Conservation (phyloP, 441 rosid genomes). For the Pelargonium fulgidum region DNA sequence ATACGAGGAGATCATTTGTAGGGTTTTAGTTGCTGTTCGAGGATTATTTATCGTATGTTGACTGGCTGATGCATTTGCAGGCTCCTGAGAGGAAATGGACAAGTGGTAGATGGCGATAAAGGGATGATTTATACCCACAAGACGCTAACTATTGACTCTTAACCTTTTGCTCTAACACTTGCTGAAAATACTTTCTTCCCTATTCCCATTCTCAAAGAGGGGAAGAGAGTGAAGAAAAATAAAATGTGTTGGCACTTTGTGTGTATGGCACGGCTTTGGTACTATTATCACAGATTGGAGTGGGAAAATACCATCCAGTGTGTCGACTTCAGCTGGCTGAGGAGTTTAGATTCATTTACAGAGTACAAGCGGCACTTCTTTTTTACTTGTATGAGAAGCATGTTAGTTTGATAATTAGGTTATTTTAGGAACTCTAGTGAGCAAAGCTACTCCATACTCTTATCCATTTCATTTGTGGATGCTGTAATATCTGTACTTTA, state of each 20-base stretch:
- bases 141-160: slow-evolving; percentile 35
- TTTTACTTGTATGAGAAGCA: too few relatives aligned
- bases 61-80: slow-evolving; percentile 32
- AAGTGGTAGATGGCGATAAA: slow-evolving; percentile 86
- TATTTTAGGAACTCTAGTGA: too few relatives aligned
- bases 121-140: slow-evolving; percentile 66
- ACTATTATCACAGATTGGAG: not conserved
- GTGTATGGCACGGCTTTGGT: not conserved
- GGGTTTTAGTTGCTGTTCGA: too few relatives aligned
- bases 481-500: too few relatives aligned
- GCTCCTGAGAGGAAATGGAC: slow-evolving; percentile 87
- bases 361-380: too few relatives aligned
- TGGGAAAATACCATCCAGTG: not conserved
- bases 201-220: not conserved
- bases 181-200: not conserved
- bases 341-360: too few relatives aligned
- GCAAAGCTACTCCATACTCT: too few relatives aligned
- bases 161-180: slow-evolving; percentile 8
- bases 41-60: not conserved
- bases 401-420: too few relatives aligned
- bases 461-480: too few relatives aligned
- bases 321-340: not conserved
- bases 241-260: not conserved
- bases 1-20: not conserved
- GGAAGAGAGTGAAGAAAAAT: slow-evolving; percentile 4